These are phyloP conservation scores for Nidularia sp. DNA, from an alignment of 768 basidiomycete genomes.

Conservation along the genomic window DNA sequence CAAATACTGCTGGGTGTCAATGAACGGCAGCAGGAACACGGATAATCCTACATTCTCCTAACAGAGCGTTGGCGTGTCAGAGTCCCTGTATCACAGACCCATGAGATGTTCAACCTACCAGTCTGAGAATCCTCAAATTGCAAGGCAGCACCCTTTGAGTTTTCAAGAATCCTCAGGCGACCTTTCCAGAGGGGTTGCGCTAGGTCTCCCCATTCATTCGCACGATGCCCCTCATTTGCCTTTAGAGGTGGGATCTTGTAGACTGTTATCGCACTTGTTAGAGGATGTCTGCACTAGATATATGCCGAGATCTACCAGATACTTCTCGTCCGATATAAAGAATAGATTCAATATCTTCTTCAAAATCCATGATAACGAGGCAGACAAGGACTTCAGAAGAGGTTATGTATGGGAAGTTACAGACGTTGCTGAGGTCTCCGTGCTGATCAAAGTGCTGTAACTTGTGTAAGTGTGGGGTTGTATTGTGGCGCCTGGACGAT, in stretches of 20 bases:
- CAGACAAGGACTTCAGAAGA: background rate
- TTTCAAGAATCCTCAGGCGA: constrained; percentile 80
- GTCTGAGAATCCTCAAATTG: constrained; percentile 78
- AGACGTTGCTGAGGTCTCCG: background rate
- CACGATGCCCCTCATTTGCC: constrained; percentile 85
- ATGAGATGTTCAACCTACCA: constrained; percentile 37
- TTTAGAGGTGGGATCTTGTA: constrained; percentile 89
- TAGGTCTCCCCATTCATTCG: constrained; percentile 90
- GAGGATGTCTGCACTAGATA: constrained; percentile 1
- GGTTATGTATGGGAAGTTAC: too few species aligned
- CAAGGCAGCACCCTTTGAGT: constrained; percentile 59
- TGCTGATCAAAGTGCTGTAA: background rate
- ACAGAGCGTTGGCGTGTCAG: background rate
- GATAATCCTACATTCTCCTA: constrained; percentile 65
- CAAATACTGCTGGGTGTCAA: constrained; percentile 63
- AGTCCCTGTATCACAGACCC: background rate
- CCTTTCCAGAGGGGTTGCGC: constrained; percentile 88
- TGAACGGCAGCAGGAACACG: constrained; percentile 1
- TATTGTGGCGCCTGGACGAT: background rate
- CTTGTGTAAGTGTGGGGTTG: too few species aligned
- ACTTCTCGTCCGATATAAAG: constrained; percentile 89
- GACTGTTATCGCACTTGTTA: constrained; percentile 41
- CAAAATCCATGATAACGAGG: constrained; percentile 41
- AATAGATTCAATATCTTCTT: constrained; percentile 86
- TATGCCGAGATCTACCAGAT: constrained; percentile 52